Base-by-base conservation (phyloP, 2,329 filamentous ascomycete species). In the Exophiala viscosa region DNA sequence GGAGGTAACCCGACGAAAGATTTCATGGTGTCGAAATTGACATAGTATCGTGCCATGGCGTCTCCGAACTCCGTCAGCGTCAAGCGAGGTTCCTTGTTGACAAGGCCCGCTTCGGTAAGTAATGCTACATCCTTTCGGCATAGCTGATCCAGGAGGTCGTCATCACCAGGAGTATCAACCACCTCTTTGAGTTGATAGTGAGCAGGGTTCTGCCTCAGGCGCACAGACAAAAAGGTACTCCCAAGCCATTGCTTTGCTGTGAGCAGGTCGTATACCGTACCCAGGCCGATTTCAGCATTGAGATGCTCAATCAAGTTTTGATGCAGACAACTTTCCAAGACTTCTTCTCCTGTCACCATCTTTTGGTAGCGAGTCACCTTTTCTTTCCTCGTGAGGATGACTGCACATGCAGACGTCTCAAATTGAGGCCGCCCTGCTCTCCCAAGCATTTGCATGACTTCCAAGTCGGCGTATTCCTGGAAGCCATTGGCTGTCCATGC, bases 391-490 rank as follows among this genome's bases (percentile, higher is more conserved):
- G 89, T 93, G 73, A 95, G 82, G 49, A 95, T 91, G 13, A 93
- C 83, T 9, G 87, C 90, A 35, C 84, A 78, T 2, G 87, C 89
- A 52, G 74, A 87, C 45, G 82, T 78, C 61, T 92, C 90, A 57
- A 91, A 95, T 64, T 95, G 90, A 5, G 90, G 89, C 15, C 89
- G 78, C 1, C 90, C 89, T 45, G 89, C 89, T 58, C 89, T 83
- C 5, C 89, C 89, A 44, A 95, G 79, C 89, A 95, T 95, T 63
- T 95, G 89, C 85, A 92, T 92, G 56, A 92, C 80, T 60, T 95
- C 89, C 4, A 95, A 74, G 65, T 93, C 88, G 0, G 87, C 84
- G 60, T 90, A 90, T 65, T 93, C 88, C 50, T 83, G 80, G 34
- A 81, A 76, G 5, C 77, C 70, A 31, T 70, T 75, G 51, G 83